Base-by-base conservation (phyloP, 371 early-diverging fungal species). In the Mucor plumbeus region DNA sequence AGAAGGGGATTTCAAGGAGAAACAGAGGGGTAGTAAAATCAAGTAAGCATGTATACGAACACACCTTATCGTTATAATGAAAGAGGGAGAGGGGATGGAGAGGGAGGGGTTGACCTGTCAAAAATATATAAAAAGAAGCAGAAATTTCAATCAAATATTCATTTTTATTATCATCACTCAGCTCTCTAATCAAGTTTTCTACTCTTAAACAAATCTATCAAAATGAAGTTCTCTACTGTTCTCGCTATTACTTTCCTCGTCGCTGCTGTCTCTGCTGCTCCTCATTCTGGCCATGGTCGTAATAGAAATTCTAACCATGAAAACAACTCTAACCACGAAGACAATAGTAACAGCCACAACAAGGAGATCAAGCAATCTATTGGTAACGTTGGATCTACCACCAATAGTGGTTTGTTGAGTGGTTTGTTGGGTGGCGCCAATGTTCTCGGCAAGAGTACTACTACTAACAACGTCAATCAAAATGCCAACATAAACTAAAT, bases 201-300 rank as follows among this genome's bases (percentile, higher is more conserved):
- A 41, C 59, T 40, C 17, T 58, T 31, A 59, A 17, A 21, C 17
- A 6, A 44, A 44, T 5, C 44, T 7, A 35, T 26, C 19, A 77
- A 65, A 48, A 73, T 78, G 79, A 78, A 78, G 65, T 59, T 75
- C 63, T 58, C 69, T 59, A 61, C 63, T 53, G 26, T 70, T 43
- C 69, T 78, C 57, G 71, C 71, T 63, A 35, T 71, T 56, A 67
- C 66, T 59, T 21, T 73, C 63, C 68, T 65, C 31, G 67, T 69
- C 39, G 58, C 64, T 15, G 26, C 65, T 33, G 61, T 63, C 31
- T 63, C 65, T 63, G 77, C 74, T 62, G 71, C 71, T 67, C 69
- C 73, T 34, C 65, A 44, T 31, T 43, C 38, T 54, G 9, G 15
- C n/a, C 53, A 31, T 31, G 53, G n/a, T n/a, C n/a, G n/a, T n/a